Base-by-base conservation (phyloP, 75 land plant species). In the Gnetum montanum region DNA sequence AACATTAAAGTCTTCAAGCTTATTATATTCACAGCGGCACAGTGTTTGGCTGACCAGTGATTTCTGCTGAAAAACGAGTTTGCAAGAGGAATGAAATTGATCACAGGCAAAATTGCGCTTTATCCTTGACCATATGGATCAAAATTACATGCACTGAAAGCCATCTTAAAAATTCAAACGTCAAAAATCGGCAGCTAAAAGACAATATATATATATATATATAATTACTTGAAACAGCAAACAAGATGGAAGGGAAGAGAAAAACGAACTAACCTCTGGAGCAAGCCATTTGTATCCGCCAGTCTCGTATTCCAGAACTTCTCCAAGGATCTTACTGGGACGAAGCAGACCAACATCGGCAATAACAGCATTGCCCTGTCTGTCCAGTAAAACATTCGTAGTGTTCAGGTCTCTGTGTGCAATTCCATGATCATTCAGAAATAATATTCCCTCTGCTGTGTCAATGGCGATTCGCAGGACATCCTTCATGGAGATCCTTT, bases 231-330 rank as follows among this genome's bases (percentile, higher is more conserved):
- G 20, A 25, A 13, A 35, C 25, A n/a, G 34, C 25, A 24, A 49
- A 4, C 34, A 49, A 47, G 34, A 26, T 20, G 12, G 31, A 13
- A 26, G 34, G 31, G 19, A 49, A 47, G 34, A 26, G 29, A 22
- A 31, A 13, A 26, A 53, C 34, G 19, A 24, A 60, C 79, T 36
- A 56, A 85, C 88, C 88, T 85, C 88, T 2, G 88, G 88, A 58
- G 88, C 88, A 4, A 85, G 80, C 88, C 88, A 85, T 40, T 78
- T 64, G 51, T 81, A 85, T 15, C 84, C 81, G 20, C 75, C 88
- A 27, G 88, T 80, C 55, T 80, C 84, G 38, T 81, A 77, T 60
- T 79, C 86, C 52, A 64, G 58, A 1, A 71, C 72, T 57, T 84
- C 88, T 2, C 80, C 84, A 46, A 38, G 57, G 56, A 68, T 70